Evolutionary conservation across 768 basidiomycete genomes (phyloP).

Genomic region (Harrya chromipes): DNA sequence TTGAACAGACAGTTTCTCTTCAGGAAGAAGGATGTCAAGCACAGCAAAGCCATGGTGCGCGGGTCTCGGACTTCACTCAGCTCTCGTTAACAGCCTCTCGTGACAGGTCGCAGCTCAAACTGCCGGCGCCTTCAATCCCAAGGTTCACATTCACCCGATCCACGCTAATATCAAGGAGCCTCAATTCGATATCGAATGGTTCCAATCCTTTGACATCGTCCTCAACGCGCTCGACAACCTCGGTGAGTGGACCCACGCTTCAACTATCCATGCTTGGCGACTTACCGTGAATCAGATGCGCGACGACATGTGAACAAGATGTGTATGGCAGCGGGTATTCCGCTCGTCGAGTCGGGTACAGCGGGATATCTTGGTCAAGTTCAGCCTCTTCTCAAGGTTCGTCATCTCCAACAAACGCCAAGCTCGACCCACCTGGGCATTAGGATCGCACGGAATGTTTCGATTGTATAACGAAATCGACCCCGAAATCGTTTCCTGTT

Average conservation of each 20-base stretch:
- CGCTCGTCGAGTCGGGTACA: slow-evolving; percentile 94
- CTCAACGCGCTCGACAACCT: slow-evolving; percentile 96
- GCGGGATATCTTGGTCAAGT: slow-evolving; percentile 97
- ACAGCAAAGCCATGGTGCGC: slow-evolving; percentile 87
- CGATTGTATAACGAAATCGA: slow-evolving; percentile 91
- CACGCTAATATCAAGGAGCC: slow-evolving; percentile 95
- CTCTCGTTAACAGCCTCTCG: not conserved
- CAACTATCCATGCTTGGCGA: not conserved
- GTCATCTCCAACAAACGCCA: slow-evolving; percentile 5
- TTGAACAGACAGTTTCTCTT: slow-evolving; percentile 97
- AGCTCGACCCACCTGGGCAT: not conserved
- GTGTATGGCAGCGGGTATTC: slow-evolving; percentile 90
- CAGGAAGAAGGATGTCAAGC: slow-evolving; percentile 94
- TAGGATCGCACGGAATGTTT: slow-evolving; percentile 93
- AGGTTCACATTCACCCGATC: slow-evolving; percentile 82
- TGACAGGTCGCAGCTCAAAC: slow-evolving; percentile 77
- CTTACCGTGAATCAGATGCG: slow-evolving; percentile 57
- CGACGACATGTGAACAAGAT: slow-evolving; percentile 95
- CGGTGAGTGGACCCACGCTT: slow-evolving; percentile 47
- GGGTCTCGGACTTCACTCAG: not conserved
- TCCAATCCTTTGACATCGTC: slow-evolving; percentile 85
- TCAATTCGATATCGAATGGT: slow-evolving; percentile 89
- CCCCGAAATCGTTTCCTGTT: slow-evolving; percentile 93
- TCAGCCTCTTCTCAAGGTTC: slow-evolving; percentile 85
- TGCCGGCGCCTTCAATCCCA: slow-evolving; percentile 82